Percentiles rank a stretch among this genome's conserved stretches.
phyloP scores from a whole-genome alignment of 2,329 filamentous ascomycete genomes.

The Pseudogymnoascus sp. region DNA sequence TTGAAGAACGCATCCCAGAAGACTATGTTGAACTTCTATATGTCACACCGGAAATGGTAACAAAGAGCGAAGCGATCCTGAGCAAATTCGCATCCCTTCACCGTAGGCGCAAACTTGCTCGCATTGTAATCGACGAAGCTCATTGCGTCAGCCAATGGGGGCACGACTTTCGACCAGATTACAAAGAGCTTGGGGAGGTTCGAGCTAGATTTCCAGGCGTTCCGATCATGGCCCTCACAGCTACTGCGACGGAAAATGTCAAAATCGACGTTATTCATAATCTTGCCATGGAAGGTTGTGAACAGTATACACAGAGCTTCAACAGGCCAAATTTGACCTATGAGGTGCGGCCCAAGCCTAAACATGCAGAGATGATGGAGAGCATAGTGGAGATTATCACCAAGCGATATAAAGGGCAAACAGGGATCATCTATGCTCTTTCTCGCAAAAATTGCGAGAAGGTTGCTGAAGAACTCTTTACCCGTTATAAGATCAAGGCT shows the following conservation, averaged over 20 bases:
- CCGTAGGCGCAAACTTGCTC: slow-evolving; percentile 62
- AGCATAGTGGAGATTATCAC: slow-evolving; percentile 55
- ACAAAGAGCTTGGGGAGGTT: slow-evolving; percentile 74
- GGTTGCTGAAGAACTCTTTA: slow-evolving; percentile 60
- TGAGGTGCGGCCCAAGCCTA: slow-evolving; percentile 66
- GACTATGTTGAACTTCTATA: slow-evolving; percentile 80
- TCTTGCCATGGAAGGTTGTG: slow-evolving; percentile 68
- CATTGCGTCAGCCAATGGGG: slow-evolving; percentile 99
- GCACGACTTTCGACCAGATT: slow-evolving; percentile 94
- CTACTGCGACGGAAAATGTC: slow-evolving; percentile 89
- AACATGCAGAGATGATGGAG: slow-evolving; percentile 45
- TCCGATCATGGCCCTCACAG: slow-evolving; percentile 89
- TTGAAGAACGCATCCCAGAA: slow-evolving; percentile 56
- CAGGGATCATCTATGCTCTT: slow-evolving; percentile 88
- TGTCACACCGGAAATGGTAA: slow-evolving; percentile 94
- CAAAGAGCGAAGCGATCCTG: slow-evolving; percentile 64
- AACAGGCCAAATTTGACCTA: slow-evolving; percentile 94
- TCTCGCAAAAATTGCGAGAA: slow-evolving; percentile 76
- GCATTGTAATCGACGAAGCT: slow-evolving; percentile 96
- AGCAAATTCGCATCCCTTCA: slow-evolving; percentile 61
- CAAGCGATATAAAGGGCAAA: slow-evolving; percentile 58
- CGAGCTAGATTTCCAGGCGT: slow-evolving; percentile 65
- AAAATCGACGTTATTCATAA: slow-evolving; percentile 88
- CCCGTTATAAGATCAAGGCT: slow-evolving; percentile 58
- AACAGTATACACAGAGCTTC: slow-evolving; percentile 85